phyloP scores from a whole-genome alignment of 495 filamentous ascomycete species.

The Cryomyces minteri region DNA sequence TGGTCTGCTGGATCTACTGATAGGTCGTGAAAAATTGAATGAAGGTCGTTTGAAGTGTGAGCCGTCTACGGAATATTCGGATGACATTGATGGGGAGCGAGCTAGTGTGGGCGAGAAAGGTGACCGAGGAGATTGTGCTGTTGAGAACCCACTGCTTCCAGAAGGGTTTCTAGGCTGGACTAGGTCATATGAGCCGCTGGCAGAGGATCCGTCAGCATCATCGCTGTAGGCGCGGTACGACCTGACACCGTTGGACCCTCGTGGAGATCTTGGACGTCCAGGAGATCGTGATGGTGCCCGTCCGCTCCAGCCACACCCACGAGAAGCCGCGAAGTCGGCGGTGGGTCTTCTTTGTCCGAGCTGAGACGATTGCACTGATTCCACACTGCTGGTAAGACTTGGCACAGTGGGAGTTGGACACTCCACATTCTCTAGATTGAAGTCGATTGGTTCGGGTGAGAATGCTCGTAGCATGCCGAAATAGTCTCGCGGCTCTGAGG shows the following conservation, averaged over 20 bases:
- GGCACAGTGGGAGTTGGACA: conserved; percentile 8
- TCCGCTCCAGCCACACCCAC: conserved; percentile 21
- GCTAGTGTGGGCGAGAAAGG: conserved; percentile 33
- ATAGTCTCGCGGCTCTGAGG: conserved; percentile 13
- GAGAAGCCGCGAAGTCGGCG: conserved; percentile 26
- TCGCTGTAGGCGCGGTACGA: conserved; percentile 40
- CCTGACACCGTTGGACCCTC: conserved; percentile 35
- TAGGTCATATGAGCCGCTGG: conserved; percentile 12
- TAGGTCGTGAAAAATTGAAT: conserved; percentile 84
- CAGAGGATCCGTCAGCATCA: conserved; percentile 27
- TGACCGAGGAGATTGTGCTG: conserved; percentile 45
- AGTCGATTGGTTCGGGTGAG: conserved; percentile 28
- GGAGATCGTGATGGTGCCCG: conserved; percentile 41
- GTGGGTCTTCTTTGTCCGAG: conserved; percentile 14
- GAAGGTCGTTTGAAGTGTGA: conserved; percentile 47
- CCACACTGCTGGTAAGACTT: conserved; percentile 11
- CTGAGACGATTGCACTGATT: conserved; percentile 21
- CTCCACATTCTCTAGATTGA: conserved; percentile 7
- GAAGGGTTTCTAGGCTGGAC: conserved; percentile 17
- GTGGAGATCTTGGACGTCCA: conserved; percentile 17
- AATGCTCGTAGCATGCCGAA: conserved; percentile 27
- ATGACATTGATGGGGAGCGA: conserved; percentile 68
- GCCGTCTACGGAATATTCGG: conserved; percentile 48
- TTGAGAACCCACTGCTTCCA: conserved; percentile 30
- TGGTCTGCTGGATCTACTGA: conserved; percentile 42